Base-by-base conservation (phyloP, 768 basidiomycete species). In the Amanita muscaria region DNA sequence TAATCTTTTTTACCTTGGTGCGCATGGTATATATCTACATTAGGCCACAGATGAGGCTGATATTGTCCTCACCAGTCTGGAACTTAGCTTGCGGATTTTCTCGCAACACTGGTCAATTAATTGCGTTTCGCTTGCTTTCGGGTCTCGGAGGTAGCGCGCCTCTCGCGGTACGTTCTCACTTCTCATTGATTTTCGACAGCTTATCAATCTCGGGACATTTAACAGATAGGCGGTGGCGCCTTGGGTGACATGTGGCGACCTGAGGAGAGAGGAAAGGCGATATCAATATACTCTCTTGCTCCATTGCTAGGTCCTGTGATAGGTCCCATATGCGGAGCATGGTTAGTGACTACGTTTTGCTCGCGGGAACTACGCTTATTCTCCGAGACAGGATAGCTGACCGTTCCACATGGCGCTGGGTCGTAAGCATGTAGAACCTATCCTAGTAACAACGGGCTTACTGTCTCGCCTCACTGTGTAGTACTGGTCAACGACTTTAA, bases 131-230 rank as follows among this genome's bases (percentile, higher is more conserved):
- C 15, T 76, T 88, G 50, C 59, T 87, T 2, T 63, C 83, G 1
- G 84, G 85, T 2, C 47, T 88, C 1, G 86, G 85, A 21, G 86
- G 84, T 0, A 79, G 80, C 42, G 84, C 83, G 0, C 80, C 84
- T 5, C 62, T 84, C 1, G 60, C 76, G 4, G 75, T 84, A 50
- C n/a, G 66, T 69, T n/a, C n/a, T n/a, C n/a, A n/a, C 51, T 48
- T 66, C 2, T 54, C 64, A 2, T 64, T 65, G 9, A 39, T 72
- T 1, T 65, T 65, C 18, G 4, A 3, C 22, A 29, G 14, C 7
- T 36, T 19, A 38, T 41, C 11, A 7, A 23, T n/a, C 2, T 21
- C 15, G 21, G 14, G 33, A 14, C 11, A 6, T 7, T 22, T 18
- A 43, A 24, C 24, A 74, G 70, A 57, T 71, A 40, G 84, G 83